Evolutionary conservation across 2,329 filamentous ascomycete species (phyloP).

Genomic region (Cercospora sp.): DNA sequence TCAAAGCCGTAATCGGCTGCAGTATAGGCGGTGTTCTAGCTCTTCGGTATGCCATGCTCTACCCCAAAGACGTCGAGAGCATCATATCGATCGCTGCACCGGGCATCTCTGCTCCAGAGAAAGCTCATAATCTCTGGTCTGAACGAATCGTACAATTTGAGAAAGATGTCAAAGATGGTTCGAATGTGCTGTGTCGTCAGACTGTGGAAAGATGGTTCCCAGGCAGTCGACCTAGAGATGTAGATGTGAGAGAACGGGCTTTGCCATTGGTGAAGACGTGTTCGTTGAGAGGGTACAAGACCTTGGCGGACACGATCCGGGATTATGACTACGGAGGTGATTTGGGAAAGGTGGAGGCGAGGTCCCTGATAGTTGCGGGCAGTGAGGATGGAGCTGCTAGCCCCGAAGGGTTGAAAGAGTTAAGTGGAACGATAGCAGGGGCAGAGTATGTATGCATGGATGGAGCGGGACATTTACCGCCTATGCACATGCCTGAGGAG

Average conservation of each 20-base stretch:
- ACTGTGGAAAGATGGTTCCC: slow-evolving; percentile 35
- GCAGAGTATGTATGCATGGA: slow-evolving; percentile 29
- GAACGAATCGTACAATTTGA: slow-evolving; percentile 31
- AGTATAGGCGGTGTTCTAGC: slow-evolving; percentile 34
- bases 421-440: slow-evolving; percentile 24
- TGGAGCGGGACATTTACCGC: slow-evolving; percentile 34
- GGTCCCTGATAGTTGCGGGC: slow-evolving; percentile 30
- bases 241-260: slow-evolving; percentile 21
- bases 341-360: slow-evolving; percentile 17
- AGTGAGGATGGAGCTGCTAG: slow-evolving; percentile 29
- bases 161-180: slow-evolving; percentile 19
- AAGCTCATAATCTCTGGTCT: slow-evolving; percentile 28
- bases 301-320: slow-evolving; percentile 32
- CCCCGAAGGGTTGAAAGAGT: slow-evolving; percentile 25
- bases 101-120: slow-evolving; percentile 27
- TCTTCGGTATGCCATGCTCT: slow-evolving; percentile 34
- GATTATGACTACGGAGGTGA: slow-evolving; percentile 32
- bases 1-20: slow-evolving; percentile 34
- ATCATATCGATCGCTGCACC: slow-evolving; percentile 32
- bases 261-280: slow-evolving; percentile 29
- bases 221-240: slow-evolving; percentile 23
- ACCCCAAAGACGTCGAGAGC: slow-evolving; percentile 26
- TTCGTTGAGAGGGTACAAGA: slow-evolving; percentile 30
- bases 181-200: slow-evolving; percentile 22
- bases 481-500: slow-evolving; percentile 32